Percentiles rank a stretch among this genome's conserved stretches.
These are phyloP conservation scores for Guyanaporus albipodus DNA, from an alignment of 768 basidiomycete genomes.

Conservation along the genomic window DNA sequence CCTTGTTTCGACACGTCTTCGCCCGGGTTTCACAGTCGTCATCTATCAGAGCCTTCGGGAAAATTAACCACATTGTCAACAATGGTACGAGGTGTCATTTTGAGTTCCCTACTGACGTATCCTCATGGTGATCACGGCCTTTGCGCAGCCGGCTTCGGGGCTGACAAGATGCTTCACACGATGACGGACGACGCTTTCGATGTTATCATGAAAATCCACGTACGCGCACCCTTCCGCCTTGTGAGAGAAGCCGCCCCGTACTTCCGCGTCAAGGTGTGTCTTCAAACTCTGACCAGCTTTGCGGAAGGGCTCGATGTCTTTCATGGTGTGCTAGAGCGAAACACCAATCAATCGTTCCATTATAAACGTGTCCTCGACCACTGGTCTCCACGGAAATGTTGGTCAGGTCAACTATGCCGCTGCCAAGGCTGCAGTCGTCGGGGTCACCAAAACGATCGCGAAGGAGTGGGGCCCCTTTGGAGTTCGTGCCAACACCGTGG, in stretches of 20 bases:
- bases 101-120: no score
- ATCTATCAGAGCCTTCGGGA: conserved; percentile 68
- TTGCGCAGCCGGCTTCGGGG: conserved; percentile 64
- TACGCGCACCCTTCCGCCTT: conserved; percentile 82
- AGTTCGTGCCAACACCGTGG: conserved; percentile 79
- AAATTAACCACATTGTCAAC: conserved; percentile 85
- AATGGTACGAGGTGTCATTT: conserved; percentile 52
- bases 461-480: conserved; percentile 87
- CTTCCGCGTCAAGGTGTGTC: conserved; percentile 66
- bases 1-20: no score
- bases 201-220: conserved; percentile 80
- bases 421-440: conserved; percentile 73
- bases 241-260: conserved; percentile 81
- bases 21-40: no score
- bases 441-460: conserved; percentile 79
- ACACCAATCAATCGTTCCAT: conserved; percentile 67
- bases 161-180: conserved; percentile 85
- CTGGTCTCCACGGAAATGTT: conserved; percentile 84
- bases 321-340: conserved; percentile 36
- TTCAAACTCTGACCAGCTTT: no score
- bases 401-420: conserved; percentile 83
- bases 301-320: no score
- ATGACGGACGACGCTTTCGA: conserved; percentile 80
- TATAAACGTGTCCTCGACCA: conserved; percentile 76
- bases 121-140: background rate